Evolutionary conservation across 257 asterid species (phyloP).

Genomic region (Nicotiana undulata): DNA sequence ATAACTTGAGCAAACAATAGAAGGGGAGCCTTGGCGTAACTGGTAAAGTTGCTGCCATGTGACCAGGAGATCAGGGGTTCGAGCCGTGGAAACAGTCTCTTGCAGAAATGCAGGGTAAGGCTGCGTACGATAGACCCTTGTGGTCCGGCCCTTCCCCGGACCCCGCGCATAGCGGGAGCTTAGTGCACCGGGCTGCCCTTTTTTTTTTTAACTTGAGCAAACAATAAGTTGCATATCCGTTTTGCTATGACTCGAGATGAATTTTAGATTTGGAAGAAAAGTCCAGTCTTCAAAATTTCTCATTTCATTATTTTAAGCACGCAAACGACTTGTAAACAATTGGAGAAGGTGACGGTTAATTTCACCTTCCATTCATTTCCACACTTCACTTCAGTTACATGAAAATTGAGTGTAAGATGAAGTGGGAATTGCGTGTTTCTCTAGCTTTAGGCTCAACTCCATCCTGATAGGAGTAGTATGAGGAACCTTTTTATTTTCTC

Average conservation of each 20-base stretch:
- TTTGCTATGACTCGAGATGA: neutral
- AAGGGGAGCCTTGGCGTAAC: too few relatives aligned
- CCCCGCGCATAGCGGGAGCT: too few relatives aligned
- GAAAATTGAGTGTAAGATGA: neutral
- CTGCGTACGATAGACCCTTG: too few relatives aligned
- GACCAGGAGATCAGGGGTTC: too few relatives aligned
- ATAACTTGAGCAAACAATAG: neutral
- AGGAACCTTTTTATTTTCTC: neutral
- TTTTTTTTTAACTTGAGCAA: neutral
- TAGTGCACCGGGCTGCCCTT: too few relatives aligned
- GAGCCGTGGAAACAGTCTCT: too few relatives aligned
- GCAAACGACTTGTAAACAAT: neutral
- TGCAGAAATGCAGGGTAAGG: too few relatives aligned
- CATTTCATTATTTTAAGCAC: neutral
- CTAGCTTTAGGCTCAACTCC: neutral
- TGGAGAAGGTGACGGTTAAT: neutral
- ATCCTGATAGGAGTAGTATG: neutral
- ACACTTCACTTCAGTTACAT: neutral
- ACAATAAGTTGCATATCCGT: neutral
- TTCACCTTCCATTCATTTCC: neutral
- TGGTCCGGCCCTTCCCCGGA: too few relatives aligned
- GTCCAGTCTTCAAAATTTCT: neutral
- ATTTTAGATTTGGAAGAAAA: neutral
- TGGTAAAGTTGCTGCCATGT: too few relatives aligned
- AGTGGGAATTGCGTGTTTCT: neutral